Conservation (phyloP, 805 yeast species). For the Cyberlindnera japonica region DNA sequence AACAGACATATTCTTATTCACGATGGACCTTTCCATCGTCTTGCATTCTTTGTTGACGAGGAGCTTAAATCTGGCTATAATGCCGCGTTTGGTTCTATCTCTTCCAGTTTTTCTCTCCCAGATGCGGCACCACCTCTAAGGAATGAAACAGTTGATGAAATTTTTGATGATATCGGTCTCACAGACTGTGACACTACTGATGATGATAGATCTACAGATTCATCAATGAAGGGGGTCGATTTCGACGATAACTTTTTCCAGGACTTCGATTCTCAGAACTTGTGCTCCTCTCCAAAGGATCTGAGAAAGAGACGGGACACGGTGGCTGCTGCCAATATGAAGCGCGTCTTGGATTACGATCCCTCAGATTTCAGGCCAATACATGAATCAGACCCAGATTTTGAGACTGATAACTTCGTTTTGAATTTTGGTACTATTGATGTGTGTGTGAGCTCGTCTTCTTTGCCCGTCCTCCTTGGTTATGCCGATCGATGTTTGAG, state of each 20-base stretch:
- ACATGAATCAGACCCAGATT: conserved; percentile 34
- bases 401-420: conserved; percentile 52
- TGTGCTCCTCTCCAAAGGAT: neutral
- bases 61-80: conserved; percentile 46
- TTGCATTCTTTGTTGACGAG: conserved; percentile 63
- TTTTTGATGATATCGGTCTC: conserved; percentile 20
- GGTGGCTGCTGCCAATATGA: conserved; percentile 17
- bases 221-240: neutral
- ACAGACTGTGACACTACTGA: conserved; percentile 5
- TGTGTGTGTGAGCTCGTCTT: conserved; percentile 43
- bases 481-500: conserved; percentile 34
- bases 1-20: conserved; percentile 61
- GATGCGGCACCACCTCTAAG: conserved; percentile 58
- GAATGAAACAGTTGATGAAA: conserved; percentile 40
- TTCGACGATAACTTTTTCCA: conserved; percentile 14
- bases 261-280: conserved; percentile 16
- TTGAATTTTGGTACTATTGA: conserved; percentile 51
- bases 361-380: conserved; percentile 21
- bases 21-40: conserved; percentile 82
- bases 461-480: conserved; percentile 37
- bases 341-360: conserved; percentile 15
- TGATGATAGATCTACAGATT: neutral
- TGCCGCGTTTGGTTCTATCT: conserved; percentile 47
- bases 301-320: conserved; percentile 11
- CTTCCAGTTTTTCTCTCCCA: conserved; percentile 63